Percentiles rank a stretch among this genome's conserved stretches.
phyloP scores from a whole-genome alignment of 1,284 basidiomycete genomes.

The Puccinia novopanici region DNA sequence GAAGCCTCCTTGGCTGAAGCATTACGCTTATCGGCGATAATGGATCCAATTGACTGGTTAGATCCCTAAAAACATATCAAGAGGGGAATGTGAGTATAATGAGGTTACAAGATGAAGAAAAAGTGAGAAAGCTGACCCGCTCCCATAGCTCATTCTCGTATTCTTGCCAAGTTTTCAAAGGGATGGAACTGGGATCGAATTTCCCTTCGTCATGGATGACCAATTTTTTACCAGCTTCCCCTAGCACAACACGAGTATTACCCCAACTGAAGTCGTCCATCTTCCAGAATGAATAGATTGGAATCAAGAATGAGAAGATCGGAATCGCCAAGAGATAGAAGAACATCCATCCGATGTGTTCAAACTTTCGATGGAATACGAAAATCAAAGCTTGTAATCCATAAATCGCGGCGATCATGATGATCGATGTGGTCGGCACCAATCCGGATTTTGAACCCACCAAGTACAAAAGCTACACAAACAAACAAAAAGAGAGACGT shows the following conservation, averaged over 20 bases:
- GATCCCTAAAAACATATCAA: slow-evolving; percentile 43
- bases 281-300: slow-evolving; percentile 95
- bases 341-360: slow-evolving; percentile 78
- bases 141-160: slow-evolving; percentile 97
- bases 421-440: slow-evolving; percentile 67
- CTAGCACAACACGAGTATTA: slow-evolving; percentile 86
- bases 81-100: not conserved
- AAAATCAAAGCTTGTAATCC: slow-evolving; percentile 64
- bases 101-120: not conserved
- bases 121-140: slow-evolving; percentile 65
- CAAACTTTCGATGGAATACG: slow-evolving; percentile 59
- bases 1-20: slow-evolving; percentile 46
- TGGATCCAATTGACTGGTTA: slow-evolving; percentile 48
- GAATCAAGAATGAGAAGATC: slow-evolving; percentile 86
- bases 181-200: slow-evolving; percentile 87
- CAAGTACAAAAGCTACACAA: slow-evolving; percentile 46
- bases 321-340: slow-evolving; percentile 92
- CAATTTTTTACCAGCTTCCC: slow-evolving; percentile 91
- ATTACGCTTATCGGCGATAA: slow-evolving; percentile 47
- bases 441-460: slow-evolving; percentile 55
- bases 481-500: not conserved
- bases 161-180: slow-evolving; percentile 93
- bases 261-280: slow-evolving; percentile 79
- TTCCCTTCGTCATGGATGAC: slow-evolving; percentile 96
- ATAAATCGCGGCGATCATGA: slow-evolving; percentile 91